Base-by-base conservation (phyloP, 1,284 basidiomycete species). In the Malassezia globosa region DNA sequence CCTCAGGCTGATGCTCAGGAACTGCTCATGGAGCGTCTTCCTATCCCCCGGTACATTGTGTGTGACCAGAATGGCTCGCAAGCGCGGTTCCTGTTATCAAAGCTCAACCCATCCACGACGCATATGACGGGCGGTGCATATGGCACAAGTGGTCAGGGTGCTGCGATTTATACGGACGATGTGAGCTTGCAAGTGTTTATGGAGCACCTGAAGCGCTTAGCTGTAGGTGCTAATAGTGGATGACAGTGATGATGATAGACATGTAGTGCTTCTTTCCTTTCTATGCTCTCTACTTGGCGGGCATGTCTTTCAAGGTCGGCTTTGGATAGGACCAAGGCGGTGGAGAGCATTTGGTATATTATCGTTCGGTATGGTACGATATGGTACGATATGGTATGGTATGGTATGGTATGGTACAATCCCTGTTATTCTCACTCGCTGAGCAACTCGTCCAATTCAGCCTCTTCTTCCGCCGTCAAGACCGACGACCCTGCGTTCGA, bases 121-220 rank as follows among this genome's bases (percentile, higher is more conserved):
- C 92, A 97, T 73, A 90, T 94, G 82, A 83, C 83, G 19, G 81
- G 82, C 19, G 67, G 67, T 10, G 64, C 69, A 54, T 70, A 80
- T 26, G 79, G 78, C 36, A 73, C 78, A 7, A 60, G 57, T 6
- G 60, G 47, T 7, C 59, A 60, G 1, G 92, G 90, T 3, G 85
- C 87, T 72, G 88, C 89, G 14, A 96, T 97, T 75, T 95, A 96
- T 73, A 99, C 94, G 46, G 94, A 97, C 74, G 94, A 99, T 74
- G 92, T 97, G 54, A 60, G 58, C 38, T 45, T 73, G 35, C 72
- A 72, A 57, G 72, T 73, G 35, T 73, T 73, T 45, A 69, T 74
- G 72, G 73, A 75, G 59, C 73, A 74, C 54, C 61, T 75, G 37
- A 74, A 74, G 58, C 51, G 68, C 19, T 51, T 71, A 16, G 68